These are phyloP conservation scores for Sporothrix dimorphospora DNA, from an alignment of 2,329 filamentous ascomycete genomes.

Conservation along the genomic window DNA sequence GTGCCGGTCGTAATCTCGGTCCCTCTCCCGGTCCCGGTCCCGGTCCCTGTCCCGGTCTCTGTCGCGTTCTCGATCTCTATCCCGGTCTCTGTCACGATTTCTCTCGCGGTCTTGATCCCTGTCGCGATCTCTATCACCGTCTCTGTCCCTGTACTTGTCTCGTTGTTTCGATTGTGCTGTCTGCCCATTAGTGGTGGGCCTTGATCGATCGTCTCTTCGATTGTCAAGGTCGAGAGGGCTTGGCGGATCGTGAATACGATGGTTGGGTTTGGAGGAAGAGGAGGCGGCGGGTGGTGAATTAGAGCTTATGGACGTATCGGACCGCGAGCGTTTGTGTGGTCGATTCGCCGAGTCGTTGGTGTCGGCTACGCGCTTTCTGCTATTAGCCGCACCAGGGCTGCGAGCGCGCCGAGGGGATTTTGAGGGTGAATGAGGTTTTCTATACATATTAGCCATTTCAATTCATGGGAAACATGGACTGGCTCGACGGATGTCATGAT, in stretches of 20 bases:
- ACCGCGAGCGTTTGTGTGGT: conserved; percentile 51
- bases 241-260: conserved; percentile 30
- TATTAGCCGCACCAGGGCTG: conserved; percentile 46
- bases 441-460: conserved; percentile 33
- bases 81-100: conserved; percentile 9
- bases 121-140: not conserved
- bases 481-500: not conserved
- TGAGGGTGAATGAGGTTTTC: conserved; percentile 33
- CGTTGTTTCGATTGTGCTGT: conserved; percentile 11
- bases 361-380: conserved; percentile 53
- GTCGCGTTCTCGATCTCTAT: conserved; percentile 13
- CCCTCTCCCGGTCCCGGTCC: not conserved
- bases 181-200: conserved; percentile 21
- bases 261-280: conserved; percentile 12
- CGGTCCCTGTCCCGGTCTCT: not conserved
- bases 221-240: conserved; percentile 32
- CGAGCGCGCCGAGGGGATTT: conserved; percentile 42
- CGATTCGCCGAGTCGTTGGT: conserved; percentile 47
- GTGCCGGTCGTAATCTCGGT: not conserved
- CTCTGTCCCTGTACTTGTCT: conserved; percentile 26
- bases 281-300: conserved; percentile 29
- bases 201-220: conserved; percentile 29
- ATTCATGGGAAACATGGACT: conserved; percentile 16
- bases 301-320: conserved; percentile 41
- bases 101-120: conserved; percentile 1